Conservation (phyloP, 345 rosid genomes). For the Schrenkiella parvula region DNA sequence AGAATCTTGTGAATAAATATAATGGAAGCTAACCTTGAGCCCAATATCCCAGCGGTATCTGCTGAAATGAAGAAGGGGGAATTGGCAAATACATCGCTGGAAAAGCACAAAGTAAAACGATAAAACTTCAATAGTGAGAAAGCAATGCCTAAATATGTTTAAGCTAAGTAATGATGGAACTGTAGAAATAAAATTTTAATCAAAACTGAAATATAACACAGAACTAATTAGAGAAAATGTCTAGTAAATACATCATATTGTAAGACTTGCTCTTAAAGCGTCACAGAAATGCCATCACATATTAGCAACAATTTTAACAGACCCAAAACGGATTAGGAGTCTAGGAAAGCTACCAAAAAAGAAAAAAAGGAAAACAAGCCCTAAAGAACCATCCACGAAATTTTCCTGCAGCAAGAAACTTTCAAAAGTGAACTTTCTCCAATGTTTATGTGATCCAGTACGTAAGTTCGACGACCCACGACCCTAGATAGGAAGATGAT, state of each 20-base stretch:
- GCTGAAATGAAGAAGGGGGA: constrained; percentile 95
- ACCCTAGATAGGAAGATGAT: constrained; percentile 22
- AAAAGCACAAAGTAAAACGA: constrained; percentile 15
- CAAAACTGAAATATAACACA: not conserved
- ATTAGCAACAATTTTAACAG: constrained; percentile 15
- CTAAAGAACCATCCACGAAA: not conserved
- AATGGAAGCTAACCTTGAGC: constrained; percentile 50
- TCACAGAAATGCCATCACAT: not conserved
- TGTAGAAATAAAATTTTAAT: not conserved
- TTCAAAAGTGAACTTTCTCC: not conserved
- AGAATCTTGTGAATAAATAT: constrained; percentile 15
- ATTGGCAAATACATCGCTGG: constrained; percentile 84
- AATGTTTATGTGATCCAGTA: constrained; percentile 8
- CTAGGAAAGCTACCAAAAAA: not conserved
- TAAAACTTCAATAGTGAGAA: constrained; percentile 1
- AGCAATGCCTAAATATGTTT: constrained; percentile 18
- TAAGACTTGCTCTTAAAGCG: not conserved
- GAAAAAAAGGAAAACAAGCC: constrained; percentile 6
- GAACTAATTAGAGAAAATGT: not conserved
- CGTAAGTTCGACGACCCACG: not conserved
- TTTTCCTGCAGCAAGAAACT: not conserved
- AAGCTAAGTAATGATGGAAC: not conserved
- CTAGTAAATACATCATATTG: not conserved
- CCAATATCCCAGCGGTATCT: constrained; percentile 63
- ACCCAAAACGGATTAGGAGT: not conserved